Percentiles rank a stretch among this genome's conserved stretches.
These are phyloP conservation scores for Arachnomyces sp. DNA, from an alignment of 2,329 filamentous ascomycete species.

Conservation along the genomic window DNA sequence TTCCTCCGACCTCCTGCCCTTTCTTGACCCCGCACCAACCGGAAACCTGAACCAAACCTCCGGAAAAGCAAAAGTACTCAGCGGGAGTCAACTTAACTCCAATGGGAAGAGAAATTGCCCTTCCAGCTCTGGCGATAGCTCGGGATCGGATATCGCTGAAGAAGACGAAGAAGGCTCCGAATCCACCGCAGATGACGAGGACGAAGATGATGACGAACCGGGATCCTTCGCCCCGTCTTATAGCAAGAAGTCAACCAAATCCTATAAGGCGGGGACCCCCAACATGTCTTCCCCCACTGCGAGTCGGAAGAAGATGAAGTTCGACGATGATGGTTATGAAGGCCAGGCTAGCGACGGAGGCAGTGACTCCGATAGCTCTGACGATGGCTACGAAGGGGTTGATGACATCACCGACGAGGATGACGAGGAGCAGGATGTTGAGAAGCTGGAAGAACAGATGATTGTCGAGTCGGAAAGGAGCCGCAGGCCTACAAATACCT, in stretches of 20 bases:
- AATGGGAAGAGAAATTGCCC: slow-evolving; percentile 29
- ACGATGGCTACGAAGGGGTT: slow-evolving; percentile 67
- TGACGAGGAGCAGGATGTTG: slow-evolving; percentile 69
- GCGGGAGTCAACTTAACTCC: slow-evolving; percentile 15
- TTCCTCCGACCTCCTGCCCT: slow-evolving; percentile 16
- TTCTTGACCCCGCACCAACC: slow-evolving; percentile 14
- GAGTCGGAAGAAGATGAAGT: slow-evolving; percentile 26
- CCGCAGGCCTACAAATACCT: slow-evolving; percentile 13
- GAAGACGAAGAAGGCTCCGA: slow-evolving; percentile 19
- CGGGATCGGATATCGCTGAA: slow-evolving; percentile 23
- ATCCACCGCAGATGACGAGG: slow-evolving; percentile 19
- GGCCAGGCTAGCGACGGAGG: slow-evolving; percentile 23
- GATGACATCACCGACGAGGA: slow-evolving; percentile 74
- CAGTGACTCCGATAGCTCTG: slow-evolving; percentile 39
- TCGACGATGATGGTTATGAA: slow-evolving; percentile 26
- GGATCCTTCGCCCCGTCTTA: slow-evolving; percentile 36
- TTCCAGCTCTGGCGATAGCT: slow-evolving; percentile 31
- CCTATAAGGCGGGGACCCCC: slow-evolving; percentile 35
- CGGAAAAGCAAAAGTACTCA: slow-evolving; percentile 19
- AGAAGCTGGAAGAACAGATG: slow-evolving; percentile 68
- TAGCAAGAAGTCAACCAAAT: slow-evolving; percentile 24
- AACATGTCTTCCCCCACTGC: slow-evolving; percentile 18
- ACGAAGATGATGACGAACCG: slow-evolving; percentile 33
- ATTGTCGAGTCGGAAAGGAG: slow-evolving; percentile 46
- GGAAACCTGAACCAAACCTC: slow-evolving; percentile 16